phyloP scores from a whole-genome alignment of 768 basidiomycete species.

The Coprinopsis strossmayeri region DNA sequence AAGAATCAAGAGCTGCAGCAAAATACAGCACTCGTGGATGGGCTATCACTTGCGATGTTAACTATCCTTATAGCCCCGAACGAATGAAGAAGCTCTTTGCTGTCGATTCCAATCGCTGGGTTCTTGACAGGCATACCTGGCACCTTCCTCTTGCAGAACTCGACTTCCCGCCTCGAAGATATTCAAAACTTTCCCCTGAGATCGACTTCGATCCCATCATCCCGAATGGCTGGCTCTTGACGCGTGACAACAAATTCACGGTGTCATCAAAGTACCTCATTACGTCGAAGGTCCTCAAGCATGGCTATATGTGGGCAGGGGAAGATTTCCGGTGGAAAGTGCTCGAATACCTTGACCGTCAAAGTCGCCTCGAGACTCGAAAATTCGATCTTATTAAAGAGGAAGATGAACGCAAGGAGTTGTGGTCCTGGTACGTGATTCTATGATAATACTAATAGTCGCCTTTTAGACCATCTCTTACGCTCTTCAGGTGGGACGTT shows the following conservation, averaged over 20 bases:
- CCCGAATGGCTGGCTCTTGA: slow-evolving; percentile 1
- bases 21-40: slow-evolving; percentile 7
- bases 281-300: neutral
- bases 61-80: neutral
- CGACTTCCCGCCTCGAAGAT: neutral
- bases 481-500: no score
- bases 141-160: slow-evolving; percentile 1
- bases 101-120: slow-evolving; percentile 1
- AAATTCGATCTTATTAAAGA: slow-evolving; percentile 8
- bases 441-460: no score
- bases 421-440: neutral
- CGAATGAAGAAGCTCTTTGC: neutral
- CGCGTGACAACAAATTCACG: neutral
- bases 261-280: neutral
- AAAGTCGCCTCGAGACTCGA: neutral
- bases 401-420: slow-evolving; percentile 10
- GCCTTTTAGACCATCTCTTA: no score
- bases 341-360: neutral
- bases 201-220: neutral
- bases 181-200: neutral
- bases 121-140: slow-evolving; percentile 5
- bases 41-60: neutral
- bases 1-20: neutral
- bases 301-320: neutral
- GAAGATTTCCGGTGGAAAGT: neutral